Base-by-base conservation (phyloP, 331 rosid species). In the Malus hybrid region DNA sequence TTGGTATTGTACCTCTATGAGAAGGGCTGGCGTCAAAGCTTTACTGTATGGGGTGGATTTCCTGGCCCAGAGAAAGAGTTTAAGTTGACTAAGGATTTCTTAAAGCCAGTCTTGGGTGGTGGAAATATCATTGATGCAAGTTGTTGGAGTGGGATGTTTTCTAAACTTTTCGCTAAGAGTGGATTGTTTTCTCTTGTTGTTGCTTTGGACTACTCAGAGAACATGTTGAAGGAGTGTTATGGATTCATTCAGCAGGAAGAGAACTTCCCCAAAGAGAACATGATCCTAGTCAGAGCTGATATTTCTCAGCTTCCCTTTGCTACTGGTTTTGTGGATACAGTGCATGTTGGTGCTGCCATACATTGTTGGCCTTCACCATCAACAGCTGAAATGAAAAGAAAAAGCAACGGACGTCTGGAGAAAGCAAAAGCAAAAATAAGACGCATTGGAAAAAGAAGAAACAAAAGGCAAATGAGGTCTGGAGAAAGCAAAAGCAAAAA, bases 331-430 rank as follows among this genome's bases (percentile, higher is more conserved):
- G 55, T 93, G 54, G 97, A 93, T 79, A 95, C 96, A 22, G 88
- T 93, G 80, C 98, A 91, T 76, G 96, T 96, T 50, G 98, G 98
- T 52, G 97, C 97, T 55, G 98, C 97, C 78, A 33, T 93, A 50
- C 97, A 93, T 63, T 93, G 98, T 78, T 90, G 98, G 98, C 98
- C 97, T 83, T 93, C 98, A 76, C 97, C 97, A 59, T 87, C 83
- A 65, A 76, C 90, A 29, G 97, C 87, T 80, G 98, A 54, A 24
- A 24, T 24, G 24, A 24, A 24, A 24, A 24, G 24, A 24, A 24
- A 24, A 24, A 24, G 24, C 24, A 24, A 24, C 24, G 24, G 24
- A 24, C 24, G 24, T 24, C 24, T 24, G 24, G 24, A 24, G 24
- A 24, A 24, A 24, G 24, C 24, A 24, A 24, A 24, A 24, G 24